Percentiles rank a stretch among this genome's conserved stretches.
Conservation (phyloP, 768 basidiomycete genomes). For the Termitomyces sp. region DNA sequence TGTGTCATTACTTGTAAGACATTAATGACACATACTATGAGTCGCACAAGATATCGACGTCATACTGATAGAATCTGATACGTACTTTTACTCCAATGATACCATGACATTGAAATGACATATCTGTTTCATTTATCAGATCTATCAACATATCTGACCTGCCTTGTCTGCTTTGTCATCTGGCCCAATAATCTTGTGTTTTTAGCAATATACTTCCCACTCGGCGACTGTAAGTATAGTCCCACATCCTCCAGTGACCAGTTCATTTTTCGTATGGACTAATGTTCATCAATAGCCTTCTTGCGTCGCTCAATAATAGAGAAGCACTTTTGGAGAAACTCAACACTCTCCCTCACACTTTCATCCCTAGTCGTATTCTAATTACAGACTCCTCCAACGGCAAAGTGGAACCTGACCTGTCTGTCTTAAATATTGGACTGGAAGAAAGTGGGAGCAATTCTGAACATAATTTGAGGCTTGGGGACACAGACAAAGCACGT, state of each 20-base stretch:
- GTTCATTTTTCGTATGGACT: neutral
- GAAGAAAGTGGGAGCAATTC: neutral
- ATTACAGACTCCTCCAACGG: neutral
- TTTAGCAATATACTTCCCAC: neutral
- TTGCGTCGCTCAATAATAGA: constrained; percentile 14
- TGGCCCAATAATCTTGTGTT: neutral
- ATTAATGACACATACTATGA: no score
- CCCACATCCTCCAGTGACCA: neutral
- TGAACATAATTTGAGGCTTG: neutral
- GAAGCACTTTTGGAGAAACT: constrained; percentile 2
- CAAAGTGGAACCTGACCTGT: neutral
- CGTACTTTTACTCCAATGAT: no score
- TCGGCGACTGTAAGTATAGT: neutral
- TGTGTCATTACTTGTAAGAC: no score
- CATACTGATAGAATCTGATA: no score
- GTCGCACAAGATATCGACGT: no score
- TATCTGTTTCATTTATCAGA: no score
- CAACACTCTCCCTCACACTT: constrained; percentile 3
- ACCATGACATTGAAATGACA: no score
- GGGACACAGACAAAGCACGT: neutral
- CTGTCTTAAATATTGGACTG: neutral
- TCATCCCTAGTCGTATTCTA: neutral
- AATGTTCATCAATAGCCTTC: constrained; percentile 15
- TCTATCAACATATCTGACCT: no score
- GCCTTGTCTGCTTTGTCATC: neutral